A percentile compares a stretch with the other conserved stretches of the same genome.
phyloP scores from a whole-genome alignment of 2,329 filamentous ascomycete genomes.

The Drechslerella stenobrocha region DNA sequence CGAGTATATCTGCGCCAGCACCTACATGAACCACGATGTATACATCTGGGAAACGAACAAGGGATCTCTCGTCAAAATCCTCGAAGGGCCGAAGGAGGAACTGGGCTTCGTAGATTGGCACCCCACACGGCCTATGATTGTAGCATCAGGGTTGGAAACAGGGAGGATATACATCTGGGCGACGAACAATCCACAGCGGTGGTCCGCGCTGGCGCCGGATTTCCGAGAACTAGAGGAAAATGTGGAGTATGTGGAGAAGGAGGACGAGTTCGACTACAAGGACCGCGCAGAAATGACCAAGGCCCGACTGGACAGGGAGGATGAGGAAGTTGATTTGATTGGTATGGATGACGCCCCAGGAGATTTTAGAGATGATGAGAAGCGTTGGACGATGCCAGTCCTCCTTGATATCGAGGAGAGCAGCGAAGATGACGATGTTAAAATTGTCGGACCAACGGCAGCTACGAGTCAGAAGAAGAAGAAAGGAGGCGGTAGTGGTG shows the following conservation, averaged over 20 bases:
- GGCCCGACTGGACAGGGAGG: slow-evolving; percentile 83
- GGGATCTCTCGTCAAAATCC: slow-evolving; percentile 91
- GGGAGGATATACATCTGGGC: slow-evolving; percentile 96
- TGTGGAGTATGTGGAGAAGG: slow-evolving; percentile 89
- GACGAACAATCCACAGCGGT: slow-evolving; percentile 90
- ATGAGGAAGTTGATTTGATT: slow-evolving; percentile 87
- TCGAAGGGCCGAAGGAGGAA: slow-evolving; percentile 95
- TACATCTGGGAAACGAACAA: slow-evolving; percentile 97
- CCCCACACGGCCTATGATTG: slow-evolving; percentile 80
- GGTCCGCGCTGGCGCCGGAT: slow-evolving; percentile 94
- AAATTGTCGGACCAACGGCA: slow-evolving; percentile 44
- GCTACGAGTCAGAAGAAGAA: slow-evolving; percentile 49
- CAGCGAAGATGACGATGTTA: slow-evolving; percentile 70
- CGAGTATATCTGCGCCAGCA: slow-evolving; percentile 94
- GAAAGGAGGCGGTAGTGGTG: slow-evolving; percentile 25
- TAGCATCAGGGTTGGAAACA: slow-evolving; percentile 87
- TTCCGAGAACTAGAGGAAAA: slow-evolving; percentile 98
- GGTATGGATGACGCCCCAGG: slow-evolving; percentile 58
- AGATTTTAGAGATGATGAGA: slow-evolving; percentile 55
- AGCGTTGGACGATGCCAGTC: slow-evolving; percentile 70
- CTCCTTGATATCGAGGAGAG: slow-evolving; percentile 91
- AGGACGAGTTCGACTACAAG: slow-evolving; percentile 98
- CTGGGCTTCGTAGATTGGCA: slow-evolving; percentile 98
- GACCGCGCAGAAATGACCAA: slow-evolving; percentile 93
- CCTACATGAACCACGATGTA: slow-evolving; percentile 97